Base-by-base conservation (phyloP, 2,329 filamentous ascomycete species). In the Monascus ruber region DNA sequence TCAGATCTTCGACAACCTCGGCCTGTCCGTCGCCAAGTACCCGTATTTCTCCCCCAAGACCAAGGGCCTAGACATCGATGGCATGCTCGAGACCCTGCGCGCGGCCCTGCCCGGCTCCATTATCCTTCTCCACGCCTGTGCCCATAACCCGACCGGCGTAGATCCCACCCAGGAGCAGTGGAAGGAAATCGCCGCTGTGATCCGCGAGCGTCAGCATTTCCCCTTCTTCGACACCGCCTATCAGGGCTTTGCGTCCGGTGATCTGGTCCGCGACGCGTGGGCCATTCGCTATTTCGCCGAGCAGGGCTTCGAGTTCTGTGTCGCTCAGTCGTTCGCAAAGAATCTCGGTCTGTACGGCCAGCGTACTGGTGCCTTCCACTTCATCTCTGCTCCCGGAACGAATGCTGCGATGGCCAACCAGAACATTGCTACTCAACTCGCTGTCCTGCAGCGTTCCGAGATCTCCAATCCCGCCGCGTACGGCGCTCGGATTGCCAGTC, bases 211-310 rank as follows among this genome's bases (percentile, higher is more conserved):
- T 67, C 77, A 77, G 47, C 89, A 93, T 65, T 94, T 98, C 70
- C 89, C 91, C 54, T 96, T 98, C 77, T 96, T 98, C 68, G 91
- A 98, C 72, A 85, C 79, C 48, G 91, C 91, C 41, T 98, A 98
- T 72, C 91, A 96, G 67, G 89, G 91, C 41, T 98, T 98, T 61
- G 91, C 91, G 3, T 94, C 91, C 1, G 91, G 91, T 42, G 81
- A 93, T 60, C 76, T 96, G 17, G 72, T 75, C 51, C 77, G 79
- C 44, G 91, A 98, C 62, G 85, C 85, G 47, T 87, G 82, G 71
- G 85, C 91, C n/a, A 81, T 98, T 52, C 83, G 86, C 50, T 85
- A 94, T 73, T 98, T 98, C 58, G 72, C 94, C 54, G 81, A 89
- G 58, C 81, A 93, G 62, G 94, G 93, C 66, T 94, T 96, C 41